Conservation (phyloP, 78 protist genomes). For the Dictyostelium firmibasis region DNA sequence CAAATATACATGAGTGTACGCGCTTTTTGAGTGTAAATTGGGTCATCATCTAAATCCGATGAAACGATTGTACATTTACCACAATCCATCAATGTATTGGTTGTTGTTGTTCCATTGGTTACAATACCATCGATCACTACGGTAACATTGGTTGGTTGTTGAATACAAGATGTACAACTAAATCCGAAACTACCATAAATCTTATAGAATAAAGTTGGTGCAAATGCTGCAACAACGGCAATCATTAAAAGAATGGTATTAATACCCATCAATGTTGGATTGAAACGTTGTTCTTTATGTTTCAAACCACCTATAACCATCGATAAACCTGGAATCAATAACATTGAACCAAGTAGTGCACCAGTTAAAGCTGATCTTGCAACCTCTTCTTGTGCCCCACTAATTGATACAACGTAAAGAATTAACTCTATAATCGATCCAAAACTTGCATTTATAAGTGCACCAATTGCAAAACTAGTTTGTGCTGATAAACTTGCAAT, state of each 20-base stretch:
- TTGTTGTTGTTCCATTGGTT: background rate
- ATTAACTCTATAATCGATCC: constrained; percentile 90
- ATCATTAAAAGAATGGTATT: constrained; percentile 79
- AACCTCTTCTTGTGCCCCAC: constrained; percentile 58
- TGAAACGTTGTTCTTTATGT: constrained; percentile 88
- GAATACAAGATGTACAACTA: constrained; percentile 45
- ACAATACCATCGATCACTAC: background rate
- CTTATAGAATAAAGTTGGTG: constrained; percentile 86
- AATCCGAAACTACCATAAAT: constrained; percentile 50
- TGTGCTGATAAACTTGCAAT: constrained; percentile 86
- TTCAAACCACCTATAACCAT: constrained; percentile 89
- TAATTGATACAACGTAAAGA: constrained; percentile 73
- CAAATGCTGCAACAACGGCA: constrained; percentile 84
- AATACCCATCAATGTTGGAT: constrained; percentile 85
- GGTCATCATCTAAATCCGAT: constrained; percentile 56
- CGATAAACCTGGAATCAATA: constrained; percentile 89
- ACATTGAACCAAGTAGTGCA: constrained; percentile 81
- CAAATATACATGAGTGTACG: constrained; percentile 75
- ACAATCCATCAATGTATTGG: constrained; percentile 2
- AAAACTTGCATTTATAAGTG: constrained; percentile 89
- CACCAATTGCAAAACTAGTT: constrained; percentile 89
- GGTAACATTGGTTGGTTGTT: background rate
- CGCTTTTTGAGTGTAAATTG: constrained; percentile 69
- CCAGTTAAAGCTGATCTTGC: constrained; percentile 86
- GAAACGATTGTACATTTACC: constrained; percentile 15